Percentiles rank a stretch among this genome's conserved stretches.
Conservation (phyloP, 768 basidiomycete genomes). For the Psilocybe subaeruginosa region DNA sequence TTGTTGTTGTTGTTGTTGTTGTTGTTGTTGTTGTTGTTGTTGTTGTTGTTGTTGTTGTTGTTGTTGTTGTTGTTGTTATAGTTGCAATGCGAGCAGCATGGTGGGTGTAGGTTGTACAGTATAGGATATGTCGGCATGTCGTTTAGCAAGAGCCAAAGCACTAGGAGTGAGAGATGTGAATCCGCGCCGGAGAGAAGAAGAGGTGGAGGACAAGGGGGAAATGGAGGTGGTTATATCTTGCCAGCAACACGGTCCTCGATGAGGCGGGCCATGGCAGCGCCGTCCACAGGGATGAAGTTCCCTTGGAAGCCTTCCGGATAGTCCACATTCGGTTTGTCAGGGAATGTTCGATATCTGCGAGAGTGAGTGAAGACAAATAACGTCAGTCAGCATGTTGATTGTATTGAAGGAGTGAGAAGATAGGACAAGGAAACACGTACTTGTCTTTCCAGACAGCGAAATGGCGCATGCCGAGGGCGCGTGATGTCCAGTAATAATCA, state of each 20-base stretch:
- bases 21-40: no score
- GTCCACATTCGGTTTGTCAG: slow-evolving; percentile 47
- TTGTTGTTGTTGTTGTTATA: no score
- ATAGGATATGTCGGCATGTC: no score
- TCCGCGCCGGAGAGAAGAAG: neutral
- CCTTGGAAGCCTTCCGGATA: slow-evolving; percentile 90
- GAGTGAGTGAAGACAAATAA: neutral
- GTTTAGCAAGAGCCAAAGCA: no score
- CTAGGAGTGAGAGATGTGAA: neutral
- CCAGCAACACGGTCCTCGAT: slow-evolving; percentile 67
- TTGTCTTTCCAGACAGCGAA: slow-evolving; percentile 84
- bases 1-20: no score
- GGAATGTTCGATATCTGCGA: slow-evolving; percentile 39
- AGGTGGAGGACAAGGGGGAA: neutral
- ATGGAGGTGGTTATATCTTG: slow-evolving; percentile 13
- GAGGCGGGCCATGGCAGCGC: slow-evolving; percentile 62
- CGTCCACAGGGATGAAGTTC: slow-evolving; percentile 73
- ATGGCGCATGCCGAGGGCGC: slow-evolving; percentile 73
- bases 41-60: no score
- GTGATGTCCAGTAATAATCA: slow-evolving; percentile 85
- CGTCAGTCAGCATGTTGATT: neutral
- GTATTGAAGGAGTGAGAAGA: neutral
- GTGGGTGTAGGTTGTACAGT: no score
- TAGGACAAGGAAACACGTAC: slow-evolving; percentile 32
- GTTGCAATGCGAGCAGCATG: no score